Conservation (phyloP, 352 stramenopile genomes). For the Phytopythium litorale region DNA sequence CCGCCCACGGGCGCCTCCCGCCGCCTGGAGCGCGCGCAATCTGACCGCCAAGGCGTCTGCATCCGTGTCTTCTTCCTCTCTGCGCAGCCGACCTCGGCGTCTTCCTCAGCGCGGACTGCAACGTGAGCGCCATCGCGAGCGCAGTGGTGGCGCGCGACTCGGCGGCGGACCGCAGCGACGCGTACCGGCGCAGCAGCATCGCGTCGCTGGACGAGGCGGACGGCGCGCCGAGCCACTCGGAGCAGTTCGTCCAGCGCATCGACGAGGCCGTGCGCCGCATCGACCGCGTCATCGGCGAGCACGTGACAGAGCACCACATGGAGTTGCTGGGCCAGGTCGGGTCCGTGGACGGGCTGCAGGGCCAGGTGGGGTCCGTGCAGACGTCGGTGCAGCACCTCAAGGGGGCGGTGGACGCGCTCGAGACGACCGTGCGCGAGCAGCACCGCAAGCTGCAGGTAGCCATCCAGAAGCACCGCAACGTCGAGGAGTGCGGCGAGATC, state of each 20-base stretch:
- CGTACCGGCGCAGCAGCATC: constrained; percentile 14
- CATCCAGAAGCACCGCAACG: constrained; percentile 76
- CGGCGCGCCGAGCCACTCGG: constrained; percentile 46
- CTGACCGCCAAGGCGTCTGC: not conserved
- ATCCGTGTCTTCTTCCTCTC: not conserved
- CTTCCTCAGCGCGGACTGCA: constrained; percentile 70
- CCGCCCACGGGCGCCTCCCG: not conserved
- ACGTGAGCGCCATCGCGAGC: constrained; percentile 76
- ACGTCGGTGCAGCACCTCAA: constrained; percentile 64
- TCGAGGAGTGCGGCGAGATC: constrained; percentile 72
- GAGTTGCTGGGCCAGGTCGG: constrained; percentile 67
- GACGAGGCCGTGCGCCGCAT: constrained; percentile 64
- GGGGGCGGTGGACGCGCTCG: constrained; percentile 52
- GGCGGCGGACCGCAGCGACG: constrained; percentile 15
- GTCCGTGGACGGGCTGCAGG: constrained; percentile 73
- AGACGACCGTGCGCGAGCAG: constrained; percentile 49
- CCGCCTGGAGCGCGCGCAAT: not conserved
- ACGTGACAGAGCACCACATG: constrained; percentile 73
- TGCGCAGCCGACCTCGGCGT: constrained; percentile 62
- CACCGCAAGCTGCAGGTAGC: constrained; percentile 50
- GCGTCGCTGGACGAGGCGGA: constrained; percentile 11
- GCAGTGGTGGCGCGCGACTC: constrained; percentile 69
- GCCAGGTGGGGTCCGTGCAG: constrained; percentile 51
- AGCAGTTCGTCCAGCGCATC: constrained; percentile 72
- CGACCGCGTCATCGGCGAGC: constrained; percentile 73